Conservation (phyloP, 1,139 yeast species). For the Lodderomyces margitis region DNA sequence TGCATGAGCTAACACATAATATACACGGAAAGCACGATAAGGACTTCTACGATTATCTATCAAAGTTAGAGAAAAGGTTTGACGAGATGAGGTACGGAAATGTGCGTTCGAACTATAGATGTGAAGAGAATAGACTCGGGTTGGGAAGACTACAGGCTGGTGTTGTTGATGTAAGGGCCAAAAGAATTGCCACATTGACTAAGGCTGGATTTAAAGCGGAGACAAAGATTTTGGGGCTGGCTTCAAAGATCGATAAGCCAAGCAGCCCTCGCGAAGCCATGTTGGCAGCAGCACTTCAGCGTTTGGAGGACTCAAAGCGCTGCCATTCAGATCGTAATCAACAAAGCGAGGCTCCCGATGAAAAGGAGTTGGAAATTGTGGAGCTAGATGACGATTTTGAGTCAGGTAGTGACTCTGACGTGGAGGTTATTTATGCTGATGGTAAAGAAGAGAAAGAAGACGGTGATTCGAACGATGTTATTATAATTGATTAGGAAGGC, state of each 20-base stretch:
- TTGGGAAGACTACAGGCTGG: conserved; percentile 17
- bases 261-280: conserved; percentile 48
- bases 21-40: conserved; percentile 76
- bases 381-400: conserved; percentile 15
- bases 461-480: conserved; percentile 13
- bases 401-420: conserved; percentile 1
- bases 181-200: conserved; percentile 36
- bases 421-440: conserved; percentile 22
- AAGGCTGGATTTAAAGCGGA: conserved; percentile 41
- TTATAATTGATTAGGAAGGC: conserved; percentile 21
- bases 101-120: conserved; percentile 24
- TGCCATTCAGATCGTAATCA: conserved; percentile 33
- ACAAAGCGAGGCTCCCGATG: conserved; percentile 28
- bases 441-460: neutral
- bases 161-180: conserved; percentile 31
- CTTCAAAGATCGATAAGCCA: conserved; percentile 15
- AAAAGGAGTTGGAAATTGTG: conserved; percentile 34
- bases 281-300: conserved; percentile 65
- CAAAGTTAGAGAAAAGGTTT: conserved; percentile 57
- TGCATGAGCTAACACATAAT: conserved; percentile 89
- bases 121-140: conserved; percentile 60
- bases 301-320: conserved; percentile 57
- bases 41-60: conserved; percentile 63
- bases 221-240: conserved; percentile 32
- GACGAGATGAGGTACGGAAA: conserved; percentile 46